These are phyloP conservation scores for Citrullus amarus DNA, from an alignment of 306 rosid species.

Conservation along the genomic window DNA sequence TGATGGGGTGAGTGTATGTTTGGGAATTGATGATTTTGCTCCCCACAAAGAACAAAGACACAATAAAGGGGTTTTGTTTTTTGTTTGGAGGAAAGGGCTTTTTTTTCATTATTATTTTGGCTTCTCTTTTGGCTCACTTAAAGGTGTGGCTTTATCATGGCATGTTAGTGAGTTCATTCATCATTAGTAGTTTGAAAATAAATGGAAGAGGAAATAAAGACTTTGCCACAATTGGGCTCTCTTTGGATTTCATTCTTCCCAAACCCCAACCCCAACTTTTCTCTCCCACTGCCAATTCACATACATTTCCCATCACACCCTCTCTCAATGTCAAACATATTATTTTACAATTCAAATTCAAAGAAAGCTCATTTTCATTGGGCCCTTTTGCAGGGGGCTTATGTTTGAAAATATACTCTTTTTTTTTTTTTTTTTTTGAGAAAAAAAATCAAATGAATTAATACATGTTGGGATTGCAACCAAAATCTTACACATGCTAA, in stretches of 20 bases:
- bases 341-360: too few relatives aligned
- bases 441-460: too few relatives aligned
- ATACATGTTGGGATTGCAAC: too few relatives aligned
- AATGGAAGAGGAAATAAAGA: background rate
- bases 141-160: constrained; percentile 55
- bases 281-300: background rate
- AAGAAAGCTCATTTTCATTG: too few relatives aligned
- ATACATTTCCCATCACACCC: background rate
- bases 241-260: background rate
- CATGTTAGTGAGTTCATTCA: constrained; percentile 78
- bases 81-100: background rate
- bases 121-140: constrained; percentile 56
- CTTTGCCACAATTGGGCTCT: constrained; percentile 16
- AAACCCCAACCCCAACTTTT: background rate
- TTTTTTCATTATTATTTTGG: constrained; percentile 51
- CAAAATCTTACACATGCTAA: too few relatives aligned
- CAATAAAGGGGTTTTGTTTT: constrained; percentile 24
- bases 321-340: background rate
- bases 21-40: constrained; percentile 65
- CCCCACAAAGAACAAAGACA: constrained; percentile 66
- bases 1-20: constrained; percentile 49
- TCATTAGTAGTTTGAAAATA: constrained; percentile 63
- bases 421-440: too few relatives aligned
- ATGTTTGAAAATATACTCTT: too few relatives aligned
- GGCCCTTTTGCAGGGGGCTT: too few relatives aligned